A percentile compares a stretch with the other conserved stretches of the same genome.
Conservation (phyloP, 2,329 filamentous ascomycete species). For the Rutstroemia sp. region DNA sequence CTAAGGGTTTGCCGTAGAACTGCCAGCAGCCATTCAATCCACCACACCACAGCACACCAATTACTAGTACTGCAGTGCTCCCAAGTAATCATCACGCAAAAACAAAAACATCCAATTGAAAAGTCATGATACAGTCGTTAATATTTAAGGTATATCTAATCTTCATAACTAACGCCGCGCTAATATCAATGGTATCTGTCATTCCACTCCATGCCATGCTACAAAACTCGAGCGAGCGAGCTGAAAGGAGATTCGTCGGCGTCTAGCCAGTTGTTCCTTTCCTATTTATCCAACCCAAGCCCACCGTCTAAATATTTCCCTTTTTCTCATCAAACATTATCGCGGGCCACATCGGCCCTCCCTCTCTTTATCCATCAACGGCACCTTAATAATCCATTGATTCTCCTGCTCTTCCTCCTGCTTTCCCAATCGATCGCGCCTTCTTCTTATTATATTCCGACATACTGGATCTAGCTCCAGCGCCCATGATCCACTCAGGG, state of each 20-base stretch:
- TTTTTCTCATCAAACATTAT: constrained; percentile 5
- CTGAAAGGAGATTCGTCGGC: constrained; percentile 24
- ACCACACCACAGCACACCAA: too few relatives aligned
- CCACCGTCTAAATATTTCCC: neutral
- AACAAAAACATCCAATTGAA: neutral
- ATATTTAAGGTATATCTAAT: constrained; percentile 25
- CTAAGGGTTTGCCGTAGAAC: too few relatives aligned
- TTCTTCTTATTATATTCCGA: constrained; percentile 35
- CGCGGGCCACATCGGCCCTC: neutral
- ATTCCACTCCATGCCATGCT: constrained; percentile 12
- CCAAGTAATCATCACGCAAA: neutral
- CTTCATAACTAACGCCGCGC: constrained; percentile 19
- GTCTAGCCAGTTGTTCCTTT: constrained; percentile 19
- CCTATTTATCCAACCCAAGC: constrained; percentile 5
- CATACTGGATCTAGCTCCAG: constrained; percentile 43
- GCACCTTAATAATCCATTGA: neutral
- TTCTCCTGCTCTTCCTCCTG: constrained; percentile 15
- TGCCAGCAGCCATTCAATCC: too few relatives aligned
- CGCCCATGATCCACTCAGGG: constrained; percentile 52
- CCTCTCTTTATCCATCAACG: constrained; percentile 6
- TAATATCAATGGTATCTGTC: constrained; percentile 29
- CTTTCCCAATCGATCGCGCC: constrained; percentile 4
- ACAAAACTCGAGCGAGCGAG: neutral
- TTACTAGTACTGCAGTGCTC: too few relatives aligned
- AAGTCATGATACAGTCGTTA: constrained; percentile 16